These are phyloP conservation scores for Cladosporium sp. DNA, from an alignment of 2,329 filamentous ascomycete genomes.

Conservation along the genomic window DNA sequence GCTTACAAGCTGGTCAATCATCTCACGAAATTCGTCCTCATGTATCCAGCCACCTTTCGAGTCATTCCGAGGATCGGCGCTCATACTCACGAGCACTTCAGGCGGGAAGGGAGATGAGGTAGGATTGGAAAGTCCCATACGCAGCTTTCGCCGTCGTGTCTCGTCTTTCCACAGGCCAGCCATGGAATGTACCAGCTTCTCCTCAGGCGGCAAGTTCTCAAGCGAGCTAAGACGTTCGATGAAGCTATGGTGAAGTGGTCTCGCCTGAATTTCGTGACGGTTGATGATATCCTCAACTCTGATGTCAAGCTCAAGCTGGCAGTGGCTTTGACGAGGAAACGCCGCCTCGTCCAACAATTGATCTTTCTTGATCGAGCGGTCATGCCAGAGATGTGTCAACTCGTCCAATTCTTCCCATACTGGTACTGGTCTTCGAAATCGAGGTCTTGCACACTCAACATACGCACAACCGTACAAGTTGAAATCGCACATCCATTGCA, in stretches of 20 bases:
- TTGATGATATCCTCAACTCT: conserved; percentile 86
- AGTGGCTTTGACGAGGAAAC: conserved; percentile 79
- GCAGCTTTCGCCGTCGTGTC: conserved; percentile 68
- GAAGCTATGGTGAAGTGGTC: conserved; percentile 84
- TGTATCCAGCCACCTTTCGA: conserved; percentile 85
- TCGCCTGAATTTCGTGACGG: conserved; percentile 66
- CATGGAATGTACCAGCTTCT: conserved; percentile 91
- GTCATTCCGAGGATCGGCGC: conserved; percentile 69
- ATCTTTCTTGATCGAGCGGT: conserved; percentile 59
- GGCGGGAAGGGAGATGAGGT: conserved; percentile 73
- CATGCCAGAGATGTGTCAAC: conserved; percentile 72
- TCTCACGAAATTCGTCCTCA: conserved; percentile 72
- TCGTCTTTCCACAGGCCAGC: conserved; percentile 90
- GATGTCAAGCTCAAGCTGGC: conserved; percentile 83
- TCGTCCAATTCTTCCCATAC: conserved; percentile 59
- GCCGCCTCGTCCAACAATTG: conserved; percentile 58
- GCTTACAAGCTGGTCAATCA: conserved; percentile 59
- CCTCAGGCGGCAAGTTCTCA: conserved; percentile 56
- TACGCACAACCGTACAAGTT: conserved; percentile 94
- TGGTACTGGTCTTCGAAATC: conserved; percentile 74
- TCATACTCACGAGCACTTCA: conserved; percentile 84
- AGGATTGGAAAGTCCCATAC: conserved; percentile 60
- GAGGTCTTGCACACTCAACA: conserved; percentile 66
- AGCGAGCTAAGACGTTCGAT: conserved; percentile 58
- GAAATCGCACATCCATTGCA: conserved; percentile 98